phyloP scores from a whole-genome alignment of 352 stramenopile genomes.

The Globisporangium nagaii region DNA sequence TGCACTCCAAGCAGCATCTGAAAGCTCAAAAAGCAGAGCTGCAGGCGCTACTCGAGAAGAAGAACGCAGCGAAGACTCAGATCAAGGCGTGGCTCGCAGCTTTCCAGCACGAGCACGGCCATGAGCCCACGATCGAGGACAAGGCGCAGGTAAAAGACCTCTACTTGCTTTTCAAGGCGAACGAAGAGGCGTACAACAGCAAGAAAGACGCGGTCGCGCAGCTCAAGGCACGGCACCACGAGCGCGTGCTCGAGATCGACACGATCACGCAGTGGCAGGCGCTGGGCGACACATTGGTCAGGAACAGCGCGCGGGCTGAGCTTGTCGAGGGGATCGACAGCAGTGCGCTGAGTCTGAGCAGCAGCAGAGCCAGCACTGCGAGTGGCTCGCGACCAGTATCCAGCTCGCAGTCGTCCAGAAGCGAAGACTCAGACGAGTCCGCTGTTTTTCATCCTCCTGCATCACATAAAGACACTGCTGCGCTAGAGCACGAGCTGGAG shows the following conservation, averaged over 20 bases:
- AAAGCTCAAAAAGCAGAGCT: constrained; percentile 27
- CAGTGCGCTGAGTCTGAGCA: background rate
- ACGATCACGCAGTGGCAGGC: constrained; percentile 44
- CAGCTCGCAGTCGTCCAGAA: background rate
- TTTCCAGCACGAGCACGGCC: constrained; percentile 40
- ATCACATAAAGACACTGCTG: background rate
- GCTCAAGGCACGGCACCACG: constrained; percentile 46
- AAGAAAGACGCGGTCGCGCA: constrained; percentile 30
- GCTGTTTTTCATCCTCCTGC: no score
- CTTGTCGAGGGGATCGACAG: background rate
- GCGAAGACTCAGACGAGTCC: background rate
- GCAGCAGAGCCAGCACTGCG: background rate
- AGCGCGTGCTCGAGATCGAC: constrained; percentile 39
- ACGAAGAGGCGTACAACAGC: constrained; percentile 41
- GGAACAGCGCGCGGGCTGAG: background rate
- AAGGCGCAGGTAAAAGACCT: constrained; percentile 73
- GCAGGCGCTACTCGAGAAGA: constrained; percentile 25
- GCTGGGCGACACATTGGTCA: constrained; percentile 19
- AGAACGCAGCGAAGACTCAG: constrained; percentile 42
- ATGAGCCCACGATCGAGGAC: constrained; percentile 69
- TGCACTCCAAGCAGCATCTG: constrained; percentile 40
- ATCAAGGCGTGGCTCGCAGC: constrained; percentile 66
- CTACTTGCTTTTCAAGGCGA: constrained; percentile 72
- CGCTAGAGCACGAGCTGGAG: constrained; percentile 25
- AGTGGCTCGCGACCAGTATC: constrained; percentile 6